Evolutionary conservation across 148 eudicot species (phyloP).

Genomic region (Camellia sinensis): DNA sequence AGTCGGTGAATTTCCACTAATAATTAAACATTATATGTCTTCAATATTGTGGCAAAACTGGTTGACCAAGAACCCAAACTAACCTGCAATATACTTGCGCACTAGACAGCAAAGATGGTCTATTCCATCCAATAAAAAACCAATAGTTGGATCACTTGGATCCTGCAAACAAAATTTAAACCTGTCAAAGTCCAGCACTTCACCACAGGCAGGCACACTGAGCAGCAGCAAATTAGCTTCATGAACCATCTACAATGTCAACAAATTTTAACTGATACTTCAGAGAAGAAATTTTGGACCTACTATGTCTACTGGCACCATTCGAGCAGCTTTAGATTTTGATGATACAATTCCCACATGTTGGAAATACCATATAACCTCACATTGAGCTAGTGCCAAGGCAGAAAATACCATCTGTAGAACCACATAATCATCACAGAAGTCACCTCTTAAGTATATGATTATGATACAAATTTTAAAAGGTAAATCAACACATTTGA

Average conservation of each 20-base stretch:
- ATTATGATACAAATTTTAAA: background rate
- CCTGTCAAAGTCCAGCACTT: conserved; percentile 10
- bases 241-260: conserved; percentile 7
- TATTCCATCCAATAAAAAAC: conserved; percentile 90
- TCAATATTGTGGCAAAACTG: conserved; percentile 1
- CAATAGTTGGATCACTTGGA: conserved; percentile 97
- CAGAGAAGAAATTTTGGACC: conserved; percentile 26
- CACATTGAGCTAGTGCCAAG: conserved; percentile 92
- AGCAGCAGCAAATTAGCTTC: conserved; percentile 1
- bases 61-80: conserved; percentile 10
- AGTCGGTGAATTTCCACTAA: background rate
- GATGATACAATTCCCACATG: conserved; percentile 89
- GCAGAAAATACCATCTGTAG: conserved; percentile 99
- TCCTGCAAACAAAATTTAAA: conserved; percentile 54
- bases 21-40: background rate
- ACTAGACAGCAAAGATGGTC: conserved; percentile 91
- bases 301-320: conserved; percentile 77
- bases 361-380: conserved; percentile 96
- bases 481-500: background rate
- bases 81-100: conserved; percentile 99
- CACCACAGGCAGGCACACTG: background rate
- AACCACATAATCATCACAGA: conserved; percentile 24
- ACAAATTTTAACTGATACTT: background rate
- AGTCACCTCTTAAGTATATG: background rate
- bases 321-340: conserved; percentile 67